Base-by-base conservation (phyloP, 768 basidiomycete genomes). In the Chalciporus sphaerocephalus region DNA sequence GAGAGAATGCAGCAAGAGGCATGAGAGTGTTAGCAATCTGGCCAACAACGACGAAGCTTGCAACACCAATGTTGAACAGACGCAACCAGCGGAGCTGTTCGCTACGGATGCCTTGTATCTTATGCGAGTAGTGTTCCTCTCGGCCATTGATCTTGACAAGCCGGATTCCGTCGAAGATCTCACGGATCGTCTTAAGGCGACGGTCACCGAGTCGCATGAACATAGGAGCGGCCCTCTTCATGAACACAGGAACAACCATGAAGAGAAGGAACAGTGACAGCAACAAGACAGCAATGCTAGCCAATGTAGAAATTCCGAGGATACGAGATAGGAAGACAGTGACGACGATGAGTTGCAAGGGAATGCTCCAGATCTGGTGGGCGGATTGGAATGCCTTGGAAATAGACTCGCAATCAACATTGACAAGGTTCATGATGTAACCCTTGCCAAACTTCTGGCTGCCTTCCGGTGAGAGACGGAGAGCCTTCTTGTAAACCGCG, bases 1-100 rank as follows among this genome's bases (percentile, higher is more conserved):
- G 47, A 5, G 61, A 63, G 42, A 63, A 64, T 9, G 61, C 62
- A 39, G 62, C 61, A 20, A 63, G 47, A n/a, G 61, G 61, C 59
- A 63, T 64, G 25, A 61, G 5, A 8, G 61, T 64, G 43, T 63
- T 63, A 1, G 62, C 42, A 35, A 54, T 32, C 60, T 61, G 37
- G 4, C 59, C 59, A 39, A 61, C 50, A 36, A 61, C 50, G 33
- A 61, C 59, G 43, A 61, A 61, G 18, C 41, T 48, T 27, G 59
- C 50, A 20, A 61, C 34, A 1, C 59, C 59, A 1, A 46, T 50
- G 13, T 58, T 61, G 42, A 61, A 61, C 41, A 43, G 48, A 17
- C 54, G 54, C 56, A 61, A 42, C 56, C 56, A 61, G 7, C 34
- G 38, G 18, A 61, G 59, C 40, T 61, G 59, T 24, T 58, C 46